Evolutionary conservation across 2,329 filamentous ascomycete species (phyloP).

Genomic region (Fusarium agapanthi): DNA sequence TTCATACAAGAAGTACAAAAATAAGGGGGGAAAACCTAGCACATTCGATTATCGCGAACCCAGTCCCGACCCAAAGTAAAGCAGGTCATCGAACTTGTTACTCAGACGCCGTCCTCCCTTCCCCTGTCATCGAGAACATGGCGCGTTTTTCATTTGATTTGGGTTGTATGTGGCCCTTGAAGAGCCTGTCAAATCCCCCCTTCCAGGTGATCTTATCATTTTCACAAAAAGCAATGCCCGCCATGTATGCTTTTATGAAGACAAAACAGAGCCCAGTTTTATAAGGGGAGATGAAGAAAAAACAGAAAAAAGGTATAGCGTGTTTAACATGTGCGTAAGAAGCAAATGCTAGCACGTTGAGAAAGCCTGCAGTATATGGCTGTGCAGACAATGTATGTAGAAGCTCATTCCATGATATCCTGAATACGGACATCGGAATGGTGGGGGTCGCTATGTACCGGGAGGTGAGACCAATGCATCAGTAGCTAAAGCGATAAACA

Average conservation of each 20-base stretch:
- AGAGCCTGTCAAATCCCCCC: neutral
- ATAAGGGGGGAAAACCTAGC: conserved; percentile 12
- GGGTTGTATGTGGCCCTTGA: neutral
- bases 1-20: conserved; percentile 33
- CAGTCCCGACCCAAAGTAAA: conserved; percentile 9
- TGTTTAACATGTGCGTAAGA: neutral
- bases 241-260: conserved; percentile 10
- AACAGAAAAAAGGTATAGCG: neutral
- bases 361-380: conserved; percentile 6
- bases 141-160: neutral
- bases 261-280: conserved; percentile 17
- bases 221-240: conserved; percentile 9
- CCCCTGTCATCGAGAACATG: conserved; percentile 10
- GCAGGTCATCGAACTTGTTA: conserved; percentile 16
- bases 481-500: conserved; percentile 2
- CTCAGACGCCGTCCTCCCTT: conserved; percentile 13
- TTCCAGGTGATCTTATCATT: neutral
- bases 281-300: conserved; percentile 11
- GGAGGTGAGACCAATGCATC: conserved; percentile 4
- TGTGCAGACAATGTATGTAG: conserved; percentile 3
- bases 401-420: neutral
- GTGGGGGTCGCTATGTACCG: neutral
- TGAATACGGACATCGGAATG: neutral
- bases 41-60: conserved; percentile 26
- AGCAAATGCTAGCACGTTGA: neutral